A percentile compares a stretch with the other conserved stretches of the same genome.
phyloP scores from a whole-genome alignment of 83 land plant species.

The Picea abies region DNA sequence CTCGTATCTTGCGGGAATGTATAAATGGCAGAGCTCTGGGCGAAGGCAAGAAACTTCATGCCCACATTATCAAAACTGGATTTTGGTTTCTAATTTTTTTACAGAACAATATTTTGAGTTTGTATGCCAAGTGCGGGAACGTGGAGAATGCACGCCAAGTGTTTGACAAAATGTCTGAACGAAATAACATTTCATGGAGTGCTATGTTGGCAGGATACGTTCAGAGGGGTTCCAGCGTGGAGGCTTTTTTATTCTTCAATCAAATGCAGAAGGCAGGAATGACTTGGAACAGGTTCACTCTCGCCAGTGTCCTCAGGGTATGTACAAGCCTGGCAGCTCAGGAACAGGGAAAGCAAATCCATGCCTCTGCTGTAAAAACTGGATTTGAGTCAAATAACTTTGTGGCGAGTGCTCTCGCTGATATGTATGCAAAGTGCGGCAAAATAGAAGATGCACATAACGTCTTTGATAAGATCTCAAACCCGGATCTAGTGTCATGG shows the following conservation, averaged over 20 bases:
- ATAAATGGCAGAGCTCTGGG: not conserved
- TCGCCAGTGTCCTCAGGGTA: constrained; percentile 9
- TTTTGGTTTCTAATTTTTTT: not conserved
- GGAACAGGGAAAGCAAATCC: not conserved
- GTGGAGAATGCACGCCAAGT: not conserved
- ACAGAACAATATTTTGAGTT: constrained; percentile 13
- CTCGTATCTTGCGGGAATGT: not conserved
- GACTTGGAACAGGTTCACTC: not conserved
- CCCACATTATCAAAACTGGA: constrained; percentile 15
- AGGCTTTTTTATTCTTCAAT: not conserved
- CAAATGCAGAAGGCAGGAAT: not conserved
- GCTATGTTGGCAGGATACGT: not conserved
- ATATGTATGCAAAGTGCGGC: constrained; percentile 9
- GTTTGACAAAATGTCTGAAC: not conserved
- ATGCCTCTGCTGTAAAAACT: not conserved
- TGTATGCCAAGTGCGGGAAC: not conserved
- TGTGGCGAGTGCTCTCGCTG: not conserved
- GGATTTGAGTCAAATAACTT: not conserved
- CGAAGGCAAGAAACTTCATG: constrained; percentile 11
- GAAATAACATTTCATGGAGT: not conserved
- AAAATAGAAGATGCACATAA: constrained; percentile 14
- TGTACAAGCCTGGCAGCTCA: not conserved
- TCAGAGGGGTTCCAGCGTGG: not conserved
- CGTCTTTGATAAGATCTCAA: not conserved
- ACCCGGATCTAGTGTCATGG: not conserved